phyloP scores from a whole-genome alignment of 2,329 filamentous ascomycete species.

The Ophiostoma sp. region DNA sequence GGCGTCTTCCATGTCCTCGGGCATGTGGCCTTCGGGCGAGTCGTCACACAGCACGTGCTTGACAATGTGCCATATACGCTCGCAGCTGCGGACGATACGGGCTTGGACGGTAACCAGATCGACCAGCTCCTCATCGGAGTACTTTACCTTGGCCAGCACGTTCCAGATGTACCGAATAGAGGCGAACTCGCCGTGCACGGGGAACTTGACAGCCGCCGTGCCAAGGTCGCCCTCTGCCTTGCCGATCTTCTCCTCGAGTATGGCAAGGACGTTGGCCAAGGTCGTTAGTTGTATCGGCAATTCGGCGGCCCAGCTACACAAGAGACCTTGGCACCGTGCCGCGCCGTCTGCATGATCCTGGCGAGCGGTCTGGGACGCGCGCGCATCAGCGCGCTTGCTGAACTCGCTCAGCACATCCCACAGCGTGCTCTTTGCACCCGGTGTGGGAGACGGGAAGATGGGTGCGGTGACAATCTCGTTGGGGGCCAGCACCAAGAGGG shows the following conservation, averaged over 20 bases:
- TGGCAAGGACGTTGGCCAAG: conserved; percentile 52
- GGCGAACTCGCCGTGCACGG: conserved; percentile 65
- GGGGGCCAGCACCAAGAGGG: conserved; percentile 47
- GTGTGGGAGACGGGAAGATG: neutral
- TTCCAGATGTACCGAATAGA: conserved; percentile 58
- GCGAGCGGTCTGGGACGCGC: conserved; percentile 66
- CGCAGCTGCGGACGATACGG: conserved; percentile 56
- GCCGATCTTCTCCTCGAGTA: conserved; percentile 59
- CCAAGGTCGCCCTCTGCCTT: conserved; percentile 61
- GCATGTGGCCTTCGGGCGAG: conserved; percentile 83
- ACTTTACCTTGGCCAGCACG: conserved; percentile 41
- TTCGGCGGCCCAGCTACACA: conserved; percentile 53
- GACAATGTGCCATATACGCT: conserved; percentile 71
- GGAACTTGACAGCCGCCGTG: conserved; percentile 58
- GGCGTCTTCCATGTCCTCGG: conserved; percentile 66
- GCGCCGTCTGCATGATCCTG: conserved; percentile 92
- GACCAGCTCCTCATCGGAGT: conserved; percentile 36
- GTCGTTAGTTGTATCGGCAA: conserved; percentile 44
- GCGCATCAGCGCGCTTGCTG: conserved; percentile 47
- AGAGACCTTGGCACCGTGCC: conserved; percentile 66
- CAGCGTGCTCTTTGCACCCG: neutral
- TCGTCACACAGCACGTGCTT: conserved; percentile 80
- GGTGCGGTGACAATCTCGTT: conserved; percentile 33
- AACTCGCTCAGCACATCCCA: conserved; percentile 42
- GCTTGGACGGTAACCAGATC: conserved; percentile 42